These are phyloP conservation scores for Bertia moriformis DNA, from an alignment of 2,329 filamentous ascomycete species.

Conservation along the genomic window DNA sequence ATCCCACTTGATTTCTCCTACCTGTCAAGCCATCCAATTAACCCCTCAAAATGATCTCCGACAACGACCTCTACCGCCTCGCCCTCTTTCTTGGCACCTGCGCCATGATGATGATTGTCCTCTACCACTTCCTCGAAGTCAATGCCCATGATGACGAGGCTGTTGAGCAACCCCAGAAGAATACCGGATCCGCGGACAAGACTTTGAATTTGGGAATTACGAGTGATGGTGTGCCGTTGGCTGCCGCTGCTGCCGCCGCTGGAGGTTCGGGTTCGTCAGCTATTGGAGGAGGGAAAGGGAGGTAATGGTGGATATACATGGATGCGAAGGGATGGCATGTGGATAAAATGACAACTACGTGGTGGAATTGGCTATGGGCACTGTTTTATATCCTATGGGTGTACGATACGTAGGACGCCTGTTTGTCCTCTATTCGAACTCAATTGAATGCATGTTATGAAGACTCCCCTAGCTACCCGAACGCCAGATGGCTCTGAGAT, in stretches of 20 bases:
- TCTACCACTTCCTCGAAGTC: conserved; percentile 93
- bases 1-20: conserved; percentile 6
- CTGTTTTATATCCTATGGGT: no score
- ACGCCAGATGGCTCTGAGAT: no score
- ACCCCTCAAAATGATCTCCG: conserved; percentile 69
- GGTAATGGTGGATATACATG: no score
- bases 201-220: background rate
- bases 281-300: background rate
- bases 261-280: background rate
- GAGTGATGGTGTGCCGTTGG: background rate
- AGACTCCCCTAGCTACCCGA: no score
- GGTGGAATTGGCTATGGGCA: no score
- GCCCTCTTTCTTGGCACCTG: conserved; percentile 84
- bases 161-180: background rate
- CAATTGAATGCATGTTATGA: no score
- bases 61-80: conserved; percentile 77
- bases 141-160: conserved; percentile 51
- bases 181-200: background rate
- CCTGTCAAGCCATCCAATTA: conserved; percentile 6
- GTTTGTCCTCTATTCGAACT: no score
- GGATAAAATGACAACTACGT: no score
- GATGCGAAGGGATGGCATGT: no score
- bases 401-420: no score
- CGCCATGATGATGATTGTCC: conserved; percentile 80
- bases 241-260: background rate